A percentile compares a stretch with the other conserved stretches of the same genome.
Evolutionary conservation across 1,284 basidiomycete species (phyloP).

Genomic region (Stereum hirsutum): DNA sequence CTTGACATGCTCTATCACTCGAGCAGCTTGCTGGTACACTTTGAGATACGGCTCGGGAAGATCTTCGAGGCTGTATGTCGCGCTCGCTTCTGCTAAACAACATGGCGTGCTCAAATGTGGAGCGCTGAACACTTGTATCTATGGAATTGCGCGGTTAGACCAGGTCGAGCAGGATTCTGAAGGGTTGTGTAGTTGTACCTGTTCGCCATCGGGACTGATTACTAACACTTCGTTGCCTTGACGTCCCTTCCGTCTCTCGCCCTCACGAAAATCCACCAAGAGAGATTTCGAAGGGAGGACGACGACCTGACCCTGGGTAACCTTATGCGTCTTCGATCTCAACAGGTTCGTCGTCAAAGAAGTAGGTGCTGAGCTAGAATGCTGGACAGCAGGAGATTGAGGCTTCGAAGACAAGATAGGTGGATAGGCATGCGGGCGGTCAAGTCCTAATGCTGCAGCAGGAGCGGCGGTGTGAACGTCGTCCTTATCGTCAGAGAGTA

Average conservation of each 20-base stretch:
- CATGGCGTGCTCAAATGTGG: slow-evolving; percentile 40
- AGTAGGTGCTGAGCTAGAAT: too few relatives aligned
- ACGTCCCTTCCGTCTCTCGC: slow-evolving; percentile 35
- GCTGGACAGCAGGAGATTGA: too few relatives aligned
- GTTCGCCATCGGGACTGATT: slow-evolving; percentile 27
- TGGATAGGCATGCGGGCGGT: too few relatives aligned
- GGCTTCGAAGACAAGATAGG: too few relatives aligned
- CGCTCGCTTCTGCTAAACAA: slow-evolving; percentile 33
- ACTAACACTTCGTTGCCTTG: slow-evolving; percentile 38
- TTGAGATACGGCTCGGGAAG: slow-evolving; percentile 33
- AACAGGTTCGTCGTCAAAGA: slow-evolving; percentile 30
- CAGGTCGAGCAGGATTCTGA: background rate
- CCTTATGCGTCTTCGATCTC: slow-evolving; percentile 35
- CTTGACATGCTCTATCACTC: slow-evolving; percentile 37
- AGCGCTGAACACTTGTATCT: slow-evolving; percentile 37
- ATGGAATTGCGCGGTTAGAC: background rate
- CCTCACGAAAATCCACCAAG: slow-evolving; percentile 45
- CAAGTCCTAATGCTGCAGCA: too few relatives aligned
- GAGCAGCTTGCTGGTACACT: slow-evolving; percentile 35
- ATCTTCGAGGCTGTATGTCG: slow-evolving; percentile 21
- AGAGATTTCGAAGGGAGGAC: slow-evolving; percentile 37
- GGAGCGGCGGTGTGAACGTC: too few relatives aligned
- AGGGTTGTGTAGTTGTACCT: slow-evolving; percentile 16
- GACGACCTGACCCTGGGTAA: slow-evolving; percentile 35
- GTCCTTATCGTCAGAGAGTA: too few relatives aligned